phyloP scores from a whole-genome alignment of 305 asterid species.

The Vinca major region DNA sequence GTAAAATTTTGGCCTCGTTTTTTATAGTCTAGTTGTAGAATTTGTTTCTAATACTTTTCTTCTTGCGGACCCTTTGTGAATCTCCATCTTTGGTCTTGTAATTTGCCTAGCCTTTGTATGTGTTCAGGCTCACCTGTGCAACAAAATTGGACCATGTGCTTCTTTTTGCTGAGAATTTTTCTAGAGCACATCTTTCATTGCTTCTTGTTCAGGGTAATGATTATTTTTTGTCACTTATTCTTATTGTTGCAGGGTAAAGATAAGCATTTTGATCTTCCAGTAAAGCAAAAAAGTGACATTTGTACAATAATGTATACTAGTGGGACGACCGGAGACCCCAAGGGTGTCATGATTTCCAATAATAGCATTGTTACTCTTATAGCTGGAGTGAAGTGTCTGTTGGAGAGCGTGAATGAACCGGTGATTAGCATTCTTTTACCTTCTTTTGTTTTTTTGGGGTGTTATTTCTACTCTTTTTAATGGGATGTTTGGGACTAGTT shows the following conservation, averaged over 20 bases:
- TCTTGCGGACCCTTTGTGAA: too few relatives aligned
- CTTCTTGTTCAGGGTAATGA: background rate
- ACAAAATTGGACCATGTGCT: background rate
- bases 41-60: background rate
- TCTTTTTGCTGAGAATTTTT: background rate
- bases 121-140: background rate
- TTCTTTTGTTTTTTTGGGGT: background rate
- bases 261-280: conserved; percentile 65
- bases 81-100: too few relatives aligned
- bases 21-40: background rate
- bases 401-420: conserved; percentile 61
- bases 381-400: conserved; percentile 63
- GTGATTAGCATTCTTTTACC: conserved; percentile 27
- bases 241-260: conserved; percentile 57
- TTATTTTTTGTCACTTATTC: conserved; percentile 15
- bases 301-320: conserved; percentile 96
- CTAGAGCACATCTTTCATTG: background rate
- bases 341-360: conserved; percentile 92
- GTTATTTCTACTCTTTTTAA: conserved; percentile 14
- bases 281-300: conserved; percentile 64
- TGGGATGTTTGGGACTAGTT: background rate
- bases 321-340: conserved; percentile 96
- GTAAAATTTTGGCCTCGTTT: background rate
- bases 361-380: conserved; percentile 66
- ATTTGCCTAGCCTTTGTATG: background rate